Base-by-base conservation (phyloP, 345 rosid genomes). In the Sonneratia alba region DNA sequence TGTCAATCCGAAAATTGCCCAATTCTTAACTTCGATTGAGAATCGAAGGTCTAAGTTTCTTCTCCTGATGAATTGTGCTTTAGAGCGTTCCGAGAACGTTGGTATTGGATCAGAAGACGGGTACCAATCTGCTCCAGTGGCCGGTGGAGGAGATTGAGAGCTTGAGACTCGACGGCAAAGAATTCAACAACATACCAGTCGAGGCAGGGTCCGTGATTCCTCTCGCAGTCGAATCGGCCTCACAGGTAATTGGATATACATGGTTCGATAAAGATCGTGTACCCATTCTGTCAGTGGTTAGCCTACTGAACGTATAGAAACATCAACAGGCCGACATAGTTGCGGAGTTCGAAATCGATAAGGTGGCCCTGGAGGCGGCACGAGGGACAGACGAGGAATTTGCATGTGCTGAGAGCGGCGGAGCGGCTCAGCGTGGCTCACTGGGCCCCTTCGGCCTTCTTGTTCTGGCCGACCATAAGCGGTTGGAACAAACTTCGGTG, bases 401-500 rank as follows among this genome's bases (percentile, higher is more conserved):
- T 36, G 87, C 82, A 76, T 92, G 97, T 81, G 45, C 76, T 19
- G 67, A 40, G 37, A 79, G 83, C 7, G 79, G 82, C 1, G 93
- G 97, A 34, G 85, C 93, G 32, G 72, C 84, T 37, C 81, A 83
- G 21, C 92, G 92, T 7, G 88, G 90, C 3, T 88, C 96, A 11
- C 67, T 92, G 57, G 99, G 99, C 66, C 99, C 99, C 3, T 95
- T 95, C 36, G 99, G 99, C 51, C 79, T 95, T 62, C 78, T 87
- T 9, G 92, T 92, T 68, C 96, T 95, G 1, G 91, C 99, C 0
- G 91, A 89, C 51, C 75, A 81, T 0, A 71, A 69, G 67, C 90
- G 79, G 37, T 53, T 80, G 0, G 99, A 95, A 79, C 89, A 85
- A 61, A 95, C 99, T 24, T 96, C 97, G 0, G 96, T 95, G 11